These are phyloP conservation scores for Phoma sp. DNA, from an alignment of 2,329 filamentous ascomycete species.

Conservation along the genomic window DNA sequence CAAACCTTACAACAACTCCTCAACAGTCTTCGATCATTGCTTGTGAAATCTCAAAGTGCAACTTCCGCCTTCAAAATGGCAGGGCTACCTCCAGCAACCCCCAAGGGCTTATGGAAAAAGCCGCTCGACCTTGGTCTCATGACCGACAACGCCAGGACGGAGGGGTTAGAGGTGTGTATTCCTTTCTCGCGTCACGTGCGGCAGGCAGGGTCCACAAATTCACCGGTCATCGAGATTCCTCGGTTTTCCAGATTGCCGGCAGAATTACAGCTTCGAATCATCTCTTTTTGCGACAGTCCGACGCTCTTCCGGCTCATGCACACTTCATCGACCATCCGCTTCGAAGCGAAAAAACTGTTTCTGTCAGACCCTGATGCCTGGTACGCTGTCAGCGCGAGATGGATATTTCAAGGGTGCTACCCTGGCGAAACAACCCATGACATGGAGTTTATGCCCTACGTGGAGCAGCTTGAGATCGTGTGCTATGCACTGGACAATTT, in stretches of 20 bases:
- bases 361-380: slow-evolving; percentile 13
- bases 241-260: slow-evolving; percentile 9
- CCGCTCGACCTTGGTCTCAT: slow-evolving; percentile 1
- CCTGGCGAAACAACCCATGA: slow-evolving; percentile 7
- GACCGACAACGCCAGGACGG: not conserved
- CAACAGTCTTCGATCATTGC: not conserved
- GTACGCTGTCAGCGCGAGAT: slow-evolving; percentile 10
- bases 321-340: slow-evolving; percentile 6
- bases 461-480: slow-evolving; percentile 3
- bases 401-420: slow-evolving; percentile 13
- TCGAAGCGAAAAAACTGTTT: slow-evolving; percentile 19
- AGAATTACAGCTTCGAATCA: slow-evolving; percentile 18
- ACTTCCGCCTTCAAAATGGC: not conserved
- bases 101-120: slow-evolving; percentile 2
- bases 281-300: slow-evolving; percentile 17
- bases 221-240: not conserved
- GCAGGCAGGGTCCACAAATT: not conserved
- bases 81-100: not conserved
- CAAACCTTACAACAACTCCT: no score
- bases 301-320: slow-evolving; percentile 26
- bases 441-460: not conserved
- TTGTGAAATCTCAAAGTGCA: not conserved
- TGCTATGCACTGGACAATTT: slow-evolving; percentile 12
- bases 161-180: not conserved
- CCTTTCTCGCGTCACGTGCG: slow-evolving; percentile 1